Evolutionary conservation across 1,284 basidiomycete species (phyloP).

Genomic region (Ceratobasidium sp.): DNA sequence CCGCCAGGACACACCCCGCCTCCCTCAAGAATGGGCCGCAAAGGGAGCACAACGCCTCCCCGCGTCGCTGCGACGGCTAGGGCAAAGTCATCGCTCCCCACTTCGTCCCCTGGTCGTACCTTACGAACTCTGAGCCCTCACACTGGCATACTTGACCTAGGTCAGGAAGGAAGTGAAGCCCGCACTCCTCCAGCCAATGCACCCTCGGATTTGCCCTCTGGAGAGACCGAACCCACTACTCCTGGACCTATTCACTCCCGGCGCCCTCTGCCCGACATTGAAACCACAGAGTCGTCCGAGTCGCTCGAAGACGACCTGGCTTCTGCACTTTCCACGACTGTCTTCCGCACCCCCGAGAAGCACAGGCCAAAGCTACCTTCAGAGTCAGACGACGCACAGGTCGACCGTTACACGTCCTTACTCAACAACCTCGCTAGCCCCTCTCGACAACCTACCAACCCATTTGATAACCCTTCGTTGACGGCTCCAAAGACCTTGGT

Average conservation of each 20-base stretch:
- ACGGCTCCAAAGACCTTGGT: constrained; percentile 3
- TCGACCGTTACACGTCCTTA: constrained; percentile 21
- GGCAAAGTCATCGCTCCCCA: not conserved
- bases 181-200: constrained; percentile 9
- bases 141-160: not conserved
- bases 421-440: constrained; percentile 29
- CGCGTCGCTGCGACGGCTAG: not conserved
- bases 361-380: not conserved
- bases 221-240: constrained; percentile 2
- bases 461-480: constrained; percentile 3
- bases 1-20: constrained; percentile 29
- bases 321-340: constrained; percentile 12
- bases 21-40: constrained; percentile 21
- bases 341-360: constrained; percentile 19
- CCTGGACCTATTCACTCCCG: not conserved
- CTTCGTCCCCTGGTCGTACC: constrained; percentile 15
- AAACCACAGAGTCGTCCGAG: not conserved
- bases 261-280: not conserved
- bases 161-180: constrained; percentile 13
- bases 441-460: constrained; percentile 27
- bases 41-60: constrained; percentile 19
- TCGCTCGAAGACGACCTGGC: constrained; percentile 16
- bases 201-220: not conserved
- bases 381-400: constrained; percentile 37
- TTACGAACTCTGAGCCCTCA: not conserved